Conservation (phyloP, 192 early-diverging fungal genomes). For the Phlyctochytrium bullatum region DNA sequence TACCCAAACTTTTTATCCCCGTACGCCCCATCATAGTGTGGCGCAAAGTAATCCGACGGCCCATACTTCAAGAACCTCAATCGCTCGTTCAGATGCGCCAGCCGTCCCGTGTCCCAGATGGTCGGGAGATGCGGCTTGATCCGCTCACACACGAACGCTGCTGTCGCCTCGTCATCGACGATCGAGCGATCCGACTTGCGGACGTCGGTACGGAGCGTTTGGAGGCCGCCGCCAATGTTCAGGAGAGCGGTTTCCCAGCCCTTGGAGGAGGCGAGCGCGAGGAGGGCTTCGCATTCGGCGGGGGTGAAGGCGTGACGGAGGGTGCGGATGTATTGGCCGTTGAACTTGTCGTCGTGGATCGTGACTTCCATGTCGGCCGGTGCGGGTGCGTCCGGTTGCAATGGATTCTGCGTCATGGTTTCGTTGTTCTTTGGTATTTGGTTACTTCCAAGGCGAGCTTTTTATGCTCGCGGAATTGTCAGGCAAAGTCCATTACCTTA, state of each 20-base stretch:
- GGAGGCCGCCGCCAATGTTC: constrained; percentile 22
- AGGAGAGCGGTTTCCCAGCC: constrained; percentile 23
- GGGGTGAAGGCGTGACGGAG: constrained; percentile 14
- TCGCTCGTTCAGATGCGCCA: constrained; percentile 31
- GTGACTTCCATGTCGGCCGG: too few species aligned
- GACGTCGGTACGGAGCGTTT: constrained; percentile 9
- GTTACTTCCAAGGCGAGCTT: too few species aligned
- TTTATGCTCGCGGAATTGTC: too few species aligned
- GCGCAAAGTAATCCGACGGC: constrained; percentile 22
- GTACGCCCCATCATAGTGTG: constrained; percentile 30
- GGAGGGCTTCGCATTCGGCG: constrained; percentile 15
- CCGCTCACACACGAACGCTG: constrained; percentile 1
- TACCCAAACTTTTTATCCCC: constrained; percentile 5
- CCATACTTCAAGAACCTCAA: constrained; percentile 27
- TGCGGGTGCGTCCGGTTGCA: too few species aligned
- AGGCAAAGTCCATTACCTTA: too few species aligned
- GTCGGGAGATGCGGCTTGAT: constrained; percentile 5
- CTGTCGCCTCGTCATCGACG: constrained; percentile 14
- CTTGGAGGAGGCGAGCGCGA: constrained; percentile 3
- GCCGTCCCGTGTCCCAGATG: not conserved
- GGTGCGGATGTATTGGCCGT: too few species aligned
- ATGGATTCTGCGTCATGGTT: too few species aligned
- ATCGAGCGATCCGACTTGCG: constrained; percentile 23
- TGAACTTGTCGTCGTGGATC: too few species aligned
- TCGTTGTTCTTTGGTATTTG: too few species aligned